These are phyloP conservation scores for Diaporthe capsici DNA, from an alignment of 2,329 filamentous ascomycete species.

Conservation along the genomic window DNA sequence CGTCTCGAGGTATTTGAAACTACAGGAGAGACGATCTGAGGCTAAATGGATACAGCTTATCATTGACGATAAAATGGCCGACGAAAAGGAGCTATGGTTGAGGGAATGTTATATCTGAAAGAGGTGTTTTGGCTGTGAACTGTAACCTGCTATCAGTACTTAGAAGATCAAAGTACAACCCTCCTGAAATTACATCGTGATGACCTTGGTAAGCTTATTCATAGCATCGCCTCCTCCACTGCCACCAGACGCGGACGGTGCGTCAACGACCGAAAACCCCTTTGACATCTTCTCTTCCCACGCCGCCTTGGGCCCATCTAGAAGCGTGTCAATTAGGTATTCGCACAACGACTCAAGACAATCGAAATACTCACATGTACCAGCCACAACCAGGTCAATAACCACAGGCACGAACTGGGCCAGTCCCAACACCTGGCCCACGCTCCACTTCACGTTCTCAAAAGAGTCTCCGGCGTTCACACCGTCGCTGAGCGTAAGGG, in stretches of 20 bases:
- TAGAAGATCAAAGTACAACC: background rate
- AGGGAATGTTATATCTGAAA: background rate
- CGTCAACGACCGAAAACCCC: background rate
- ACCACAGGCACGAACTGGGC: slow-evolving; percentile 2
- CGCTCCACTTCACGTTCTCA: slow-evolving; percentile 5
- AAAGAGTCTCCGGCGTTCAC: background rate
- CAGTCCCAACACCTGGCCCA: background rate
- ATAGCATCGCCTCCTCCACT: background rate
- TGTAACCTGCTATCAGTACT: background rate
- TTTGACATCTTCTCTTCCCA: slow-evolving; percentile 19
- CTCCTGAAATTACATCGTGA: slow-evolving; percentile 2
- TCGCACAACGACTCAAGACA: background rate
- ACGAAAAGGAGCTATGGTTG: too few species aligned
- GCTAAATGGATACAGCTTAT: too few species aligned
- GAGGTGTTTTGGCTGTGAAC: background rate
- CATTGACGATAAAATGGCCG: too few species aligned
- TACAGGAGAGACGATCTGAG: too few species aligned
- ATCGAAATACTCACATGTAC: background rate
- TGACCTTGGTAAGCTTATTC: background rate
- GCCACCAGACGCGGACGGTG: background rate
- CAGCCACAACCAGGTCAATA: slow-evolving; percentile 8
- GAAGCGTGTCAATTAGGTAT: background rate
- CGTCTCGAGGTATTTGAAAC: too few species aligned
- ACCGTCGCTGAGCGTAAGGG: background rate
- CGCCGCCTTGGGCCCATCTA: slow-evolving; percentile 5